Evolutionary conservation across 768 basidiomycete species (phyloP), one percentile per base, ranked within the genome.

Genomic region (Chalciporus pseudorubinellus): DNA sequence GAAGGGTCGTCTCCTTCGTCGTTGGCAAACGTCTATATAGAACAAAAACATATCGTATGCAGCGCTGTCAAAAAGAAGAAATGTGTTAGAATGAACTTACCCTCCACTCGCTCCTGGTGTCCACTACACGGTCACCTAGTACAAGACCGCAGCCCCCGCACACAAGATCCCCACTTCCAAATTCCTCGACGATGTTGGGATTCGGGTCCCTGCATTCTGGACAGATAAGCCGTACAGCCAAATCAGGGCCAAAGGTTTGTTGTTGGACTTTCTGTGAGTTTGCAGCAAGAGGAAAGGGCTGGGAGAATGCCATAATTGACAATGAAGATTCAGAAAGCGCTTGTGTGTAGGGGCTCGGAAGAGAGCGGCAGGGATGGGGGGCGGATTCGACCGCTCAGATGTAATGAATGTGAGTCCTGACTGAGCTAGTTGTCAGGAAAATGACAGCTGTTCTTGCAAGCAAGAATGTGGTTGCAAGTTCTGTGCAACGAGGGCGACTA

Each of bases 1-100:
- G 97, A 98, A 56, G 97, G 97, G 69, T 99, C 97, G 69, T 98
- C 95, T 56, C 95, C 95, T 77, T 99, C 97, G 63, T 98, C 95
- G 67, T 98, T 97, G 59, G 97, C 97, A 71, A 99, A 99, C 55
- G 97, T 98, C 90, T 98, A 75, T n/a, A 54, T 44, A 46, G 13
- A 40, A 50, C 42, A 48, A 11, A 20, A 34, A 18, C 50, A 56
- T 13, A 39, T 62, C 49, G 65, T 56, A 52, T 68, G 59, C 63
- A 65, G 57, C 38, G 36, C 53, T 40, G 50, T 21, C 41, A 51
- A 22, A 39, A 51, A 45, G 44, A 33, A 46, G 53, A 58, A 58
- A 54, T 48, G 24, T 49, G n/a, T 42, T 34, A 26, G 52, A 47
- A 52, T 6, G 13, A 39, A 83, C 89, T 77, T 77, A 91, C 89